Base-by-base conservation (phyloP, 495 filamentous ascomycete genomes). In the Penicillium odoratum region DNA sequence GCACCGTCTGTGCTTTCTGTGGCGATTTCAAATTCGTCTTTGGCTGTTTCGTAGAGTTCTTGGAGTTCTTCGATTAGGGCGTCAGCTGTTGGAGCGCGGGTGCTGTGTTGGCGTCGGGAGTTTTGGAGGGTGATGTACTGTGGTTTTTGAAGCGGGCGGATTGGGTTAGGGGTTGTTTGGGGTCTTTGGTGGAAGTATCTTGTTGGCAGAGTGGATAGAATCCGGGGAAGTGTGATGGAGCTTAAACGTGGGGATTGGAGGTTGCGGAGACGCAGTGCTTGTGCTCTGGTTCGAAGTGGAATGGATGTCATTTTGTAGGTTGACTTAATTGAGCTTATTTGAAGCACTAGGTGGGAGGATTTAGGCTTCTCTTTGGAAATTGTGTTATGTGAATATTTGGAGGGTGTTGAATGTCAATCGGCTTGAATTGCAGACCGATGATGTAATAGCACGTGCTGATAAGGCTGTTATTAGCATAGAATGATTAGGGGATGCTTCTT, bases 21-120 rank as follows among this genome's bases (percentile, higher is more conserved):
- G 6, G 76, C 76, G 52, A 79, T 79, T 66, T 79, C 76, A 57
- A 79, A 73, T 62, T 79, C 76, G 61, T 79, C 76, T 67, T 72
- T 78, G 5, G 76, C 71, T 16, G 67, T 63, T 63, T 78, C 72
- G 60, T 74, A 78, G 55, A 76, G 63, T 43, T 77, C 74, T 59
- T 77, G 72, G 5, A 78, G 25, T 47, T 78, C 74, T 31, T 76
- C 72, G 56, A 77, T 71, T n/a, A 78, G 61, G 5, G 67, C 51
- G 56, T 78, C 76, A 3, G 66, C 69, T 53, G 69, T 62, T 44
- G 55, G 66, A 15, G 57, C 40, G 13, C 57, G 34, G 50, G 42
- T 50, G 34, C 65, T 29, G 21, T 48, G 42, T 7, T 13, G 13
- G 21, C 11, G 21, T 15, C 9, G 6, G 6, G 10, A 8, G 8